Base-by-base conservation (phyloP, 2,329 filamentous ascomycete genomes). In the Coniochaeta pulveracea region DNA sequence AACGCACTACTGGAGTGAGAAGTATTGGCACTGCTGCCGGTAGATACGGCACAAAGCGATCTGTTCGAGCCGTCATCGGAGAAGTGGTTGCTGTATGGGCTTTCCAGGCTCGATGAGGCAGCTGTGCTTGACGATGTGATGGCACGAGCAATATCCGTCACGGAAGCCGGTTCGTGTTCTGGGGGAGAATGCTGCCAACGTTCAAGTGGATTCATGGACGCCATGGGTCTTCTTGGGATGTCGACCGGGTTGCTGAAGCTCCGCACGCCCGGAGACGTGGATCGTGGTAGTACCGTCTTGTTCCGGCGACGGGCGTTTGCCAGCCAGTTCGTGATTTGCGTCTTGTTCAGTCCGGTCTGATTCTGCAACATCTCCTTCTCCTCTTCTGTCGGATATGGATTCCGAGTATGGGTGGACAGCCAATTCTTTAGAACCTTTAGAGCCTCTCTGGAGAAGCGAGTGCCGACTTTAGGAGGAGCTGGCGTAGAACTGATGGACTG, bases 251-350 rank as follows among this genome's bases (percentile, higher is more conserved):
- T 69, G 36, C 72, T 69, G 41, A 59, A 66, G 40, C 66, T 69
- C 17, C 74, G 69, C 28, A 79, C 60, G 43, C 79, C 73, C 1
- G 85, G 82, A 4, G 84, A 88, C 12, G 69, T 74, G 19, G 73
- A 76, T 41, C 79, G 69, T 29, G 74, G 75, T 2, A 72, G 64
- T 30, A 77, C 73, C 35, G 81, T 76, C 60, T 93, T 94, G 46
- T 83, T 79, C 40, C 86, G 72, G 36, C 86, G 75, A 26, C 86
- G 76, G 37, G 85, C 85, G 55, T 94, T 94, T 38, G 86, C 86
- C 29, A 94, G 73, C 86, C 86, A 94, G 52, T 93, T 93, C 9
- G 79, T 80, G 45, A 94, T 89, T 49, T 95, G 88, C 10, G 70
- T 80, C 47, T 84, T 76, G 52, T 76, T 86, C 25, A 95, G 65